A percentile compares a stretch with the other conserved stretches of the same genome.
These are phyloP conservation scores for Beauveria bassiana DNA, from an alignment of 2,329 filamentous ascomycete species.

Conservation along the genomic window DNA sequence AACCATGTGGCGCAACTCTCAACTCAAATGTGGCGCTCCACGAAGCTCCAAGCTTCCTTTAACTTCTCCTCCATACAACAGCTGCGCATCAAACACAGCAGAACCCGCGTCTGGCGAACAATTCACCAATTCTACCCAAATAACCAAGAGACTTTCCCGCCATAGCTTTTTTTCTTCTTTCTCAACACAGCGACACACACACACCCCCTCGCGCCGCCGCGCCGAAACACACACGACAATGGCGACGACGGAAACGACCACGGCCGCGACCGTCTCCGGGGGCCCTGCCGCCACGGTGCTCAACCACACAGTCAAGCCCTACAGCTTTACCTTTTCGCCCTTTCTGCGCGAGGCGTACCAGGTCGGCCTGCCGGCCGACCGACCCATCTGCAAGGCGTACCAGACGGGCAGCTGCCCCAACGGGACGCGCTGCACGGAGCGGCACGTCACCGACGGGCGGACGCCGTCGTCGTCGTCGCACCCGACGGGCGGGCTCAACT, in stretches of 20 bases:
- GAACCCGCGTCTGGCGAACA: neutral
- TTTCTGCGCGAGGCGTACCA: conserved; percentile 79
- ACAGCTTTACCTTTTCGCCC: conserved; percentile 76
- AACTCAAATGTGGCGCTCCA: conserved; percentile 4
- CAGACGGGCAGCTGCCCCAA: conserved; percentile 79
- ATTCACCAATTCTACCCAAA: neutral
- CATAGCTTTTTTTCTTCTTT: neutral
- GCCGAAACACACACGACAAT: conserved; percentile 14
- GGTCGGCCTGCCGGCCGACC: conserved; percentile 71
- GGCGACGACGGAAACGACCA: conserved; percentile 21
- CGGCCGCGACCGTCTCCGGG: conserved; percentile 19
- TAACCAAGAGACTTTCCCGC: neutral
- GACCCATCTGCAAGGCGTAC: conserved; percentile 80
- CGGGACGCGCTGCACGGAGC: conserved; percentile 76
- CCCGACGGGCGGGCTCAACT: conserved; percentile 55
- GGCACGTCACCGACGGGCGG: conserved; percentile 50
- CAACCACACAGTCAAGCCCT: conserved; percentile 45
- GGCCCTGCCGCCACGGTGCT: conserved; percentile 41
- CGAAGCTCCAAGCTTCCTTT: neutral
- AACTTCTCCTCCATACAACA: neutral
- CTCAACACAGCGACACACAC: neutral
- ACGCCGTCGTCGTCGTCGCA: conserved; percentile 20
- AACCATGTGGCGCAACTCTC: conserved; percentile 8
- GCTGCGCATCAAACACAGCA: neutral
- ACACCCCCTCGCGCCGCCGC: neutral